Percentiles rank a stretch among this genome's conserved stretches.
Conservation (phyloP, 352 stramenopile species). For the Globisporangium cederbergense region DNA sequence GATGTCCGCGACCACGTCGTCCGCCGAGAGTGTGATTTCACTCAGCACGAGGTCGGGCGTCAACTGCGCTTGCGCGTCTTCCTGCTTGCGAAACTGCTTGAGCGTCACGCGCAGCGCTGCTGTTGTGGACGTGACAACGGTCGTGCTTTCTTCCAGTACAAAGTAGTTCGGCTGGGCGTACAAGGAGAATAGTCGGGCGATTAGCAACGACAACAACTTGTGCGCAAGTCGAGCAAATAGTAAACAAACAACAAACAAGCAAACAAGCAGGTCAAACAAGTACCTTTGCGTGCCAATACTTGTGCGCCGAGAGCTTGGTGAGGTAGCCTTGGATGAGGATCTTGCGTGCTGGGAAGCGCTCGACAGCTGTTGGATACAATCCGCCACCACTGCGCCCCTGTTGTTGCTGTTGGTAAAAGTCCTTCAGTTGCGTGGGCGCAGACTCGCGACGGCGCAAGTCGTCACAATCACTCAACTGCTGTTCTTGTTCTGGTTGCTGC, state of each 20-base stretch:
- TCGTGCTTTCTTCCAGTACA: conserved; percentile 37
- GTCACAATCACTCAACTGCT: background rate
- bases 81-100: conserved; percentile 43
- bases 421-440: background rate
- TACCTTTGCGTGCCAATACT: conserved; percentile 60
- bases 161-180: conserved; percentile 38
- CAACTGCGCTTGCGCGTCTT: conserved; percentile 19
- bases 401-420: background rate
- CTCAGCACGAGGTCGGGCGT: conserved; percentile 27
- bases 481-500: background rate
- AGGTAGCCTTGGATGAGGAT: conserved; percentile 51
- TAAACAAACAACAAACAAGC: background rate
- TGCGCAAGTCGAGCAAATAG: background rate
- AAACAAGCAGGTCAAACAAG: background rate
- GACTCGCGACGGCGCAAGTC: conserved; percentile 4
- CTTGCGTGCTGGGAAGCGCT: conserved; percentile 6
- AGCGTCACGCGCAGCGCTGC: conserved; percentile 31
- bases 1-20: conserved; percentile 57
- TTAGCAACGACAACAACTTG: background rate
- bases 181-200: background rate
- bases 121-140: conserved; percentile 1
- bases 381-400: conserved; percentile 1
- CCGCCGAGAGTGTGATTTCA: conserved; percentile 41
- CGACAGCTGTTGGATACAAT: background rate
- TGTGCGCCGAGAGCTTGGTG: conserved; percentile 46